A percentile compares a stretch with the other conserved stretches of the same genome.
Conservation (phyloP, 768 basidiomycete species). For the Rickenella mellea region DNA sequence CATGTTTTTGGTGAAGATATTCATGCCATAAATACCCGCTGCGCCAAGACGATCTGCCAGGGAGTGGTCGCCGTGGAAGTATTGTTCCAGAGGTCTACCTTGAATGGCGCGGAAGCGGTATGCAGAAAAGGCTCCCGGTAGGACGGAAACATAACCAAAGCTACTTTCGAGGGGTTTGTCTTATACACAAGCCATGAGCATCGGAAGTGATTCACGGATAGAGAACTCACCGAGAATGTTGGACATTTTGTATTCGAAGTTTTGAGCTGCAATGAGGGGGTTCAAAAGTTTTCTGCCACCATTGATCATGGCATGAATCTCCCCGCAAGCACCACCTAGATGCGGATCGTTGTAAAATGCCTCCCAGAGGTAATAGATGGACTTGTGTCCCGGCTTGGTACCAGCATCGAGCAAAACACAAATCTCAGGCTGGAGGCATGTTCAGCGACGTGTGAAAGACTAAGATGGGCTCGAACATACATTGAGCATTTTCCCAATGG, state of each 20-base stretch:
- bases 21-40: slow-evolving; percentile 95
- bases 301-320: slow-evolving; percentile 95
- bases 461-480: slow-evolving; percentile 29
- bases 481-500: slow-evolving; percentile 73
- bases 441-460: background rate
- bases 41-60: slow-evolving; percentile 85
- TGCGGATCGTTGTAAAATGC: slow-evolving; percentile 76
- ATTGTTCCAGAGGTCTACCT: slow-evolving; percentile 78
- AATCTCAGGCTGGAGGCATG: slow-evolving; percentile 60
- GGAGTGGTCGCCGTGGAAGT: slow-evolving; percentile 83
- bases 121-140: slow-evolving; percentile 95
- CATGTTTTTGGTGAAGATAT: slow-evolving; percentile 94
- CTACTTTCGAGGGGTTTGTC: slow-evolving; percentile 93
- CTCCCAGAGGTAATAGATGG: slow-evolving; percentile 93
- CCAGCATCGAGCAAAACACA: slow-evolving; percentile 93
- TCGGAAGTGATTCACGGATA: background rate
- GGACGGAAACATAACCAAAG: slow-evolving; percentile 91
- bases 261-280: slow-evolving; percentile 88
- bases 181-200: slow-evolving; percentile 17
- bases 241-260: slow-evolving; percentile 98
- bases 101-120: slow-evolving; percentile 91
- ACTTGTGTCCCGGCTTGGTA: slow-evolving; percentile 93
- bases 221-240: slow-evolving; percentile 69
- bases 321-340: slow-evolving; percentile 84
- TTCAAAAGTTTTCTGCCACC: slow-evolving; percentile 88